A percentile compares a stretch with the other conserved stretches of the same genome.
phyloP scores from a whole-genome alignment of 2,329 filamentous ascomycete genomes.

The Fusarium sambucinum region DNA sequence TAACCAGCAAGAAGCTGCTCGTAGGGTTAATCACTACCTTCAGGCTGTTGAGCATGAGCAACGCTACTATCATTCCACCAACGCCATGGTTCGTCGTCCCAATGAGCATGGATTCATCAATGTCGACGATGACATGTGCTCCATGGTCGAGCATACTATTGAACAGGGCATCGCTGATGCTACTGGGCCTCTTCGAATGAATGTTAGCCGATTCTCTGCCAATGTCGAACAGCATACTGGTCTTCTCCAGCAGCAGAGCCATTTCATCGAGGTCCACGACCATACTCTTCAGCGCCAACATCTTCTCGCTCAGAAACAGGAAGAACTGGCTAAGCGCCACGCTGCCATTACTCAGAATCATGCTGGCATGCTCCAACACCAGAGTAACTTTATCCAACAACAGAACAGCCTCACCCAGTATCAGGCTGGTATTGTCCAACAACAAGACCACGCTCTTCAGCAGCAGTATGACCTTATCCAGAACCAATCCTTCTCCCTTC shows the following conservation, averaged over 20 bases:
- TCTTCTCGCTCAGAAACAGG: neutral
- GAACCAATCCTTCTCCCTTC: constrained; percentile 9
- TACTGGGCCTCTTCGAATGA: constrained; percentile 47
- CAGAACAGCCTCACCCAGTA: neutral
- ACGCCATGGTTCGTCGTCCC: constrained; percentile 1
- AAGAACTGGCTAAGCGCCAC: neutral
- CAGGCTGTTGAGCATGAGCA: constrained; percentile 45
- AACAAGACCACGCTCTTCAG: constrained; percentile 1
- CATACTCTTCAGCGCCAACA: neutral
- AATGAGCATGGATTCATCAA: constrained; percentile 17
- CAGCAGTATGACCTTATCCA: constrained; percentile 1
- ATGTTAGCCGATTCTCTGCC: constrained; percentile 14
- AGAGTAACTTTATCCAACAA: neutral
- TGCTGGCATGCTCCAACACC: neutral
- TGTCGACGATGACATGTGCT: constrained; percentile 44
- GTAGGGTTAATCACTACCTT: constrained; percentile 46
- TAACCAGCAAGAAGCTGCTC: constrained; percentile 40
- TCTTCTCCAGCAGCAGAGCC: neutral
- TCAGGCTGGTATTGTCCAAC: neutral
- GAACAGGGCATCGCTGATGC: constrained; percentile 53
- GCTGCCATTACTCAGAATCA: neutral
- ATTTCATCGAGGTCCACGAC: neutral
- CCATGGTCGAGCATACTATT: constrained; percentile 50
- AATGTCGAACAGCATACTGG: constrained; percentile 40
- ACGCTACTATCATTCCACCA: constrained; percentile 32